Evolutionary conservation across 208 protist species (phyloP), one percentile per base, ranked within the genome.

Genomic region (Trypanosoma vivax): DNA sequence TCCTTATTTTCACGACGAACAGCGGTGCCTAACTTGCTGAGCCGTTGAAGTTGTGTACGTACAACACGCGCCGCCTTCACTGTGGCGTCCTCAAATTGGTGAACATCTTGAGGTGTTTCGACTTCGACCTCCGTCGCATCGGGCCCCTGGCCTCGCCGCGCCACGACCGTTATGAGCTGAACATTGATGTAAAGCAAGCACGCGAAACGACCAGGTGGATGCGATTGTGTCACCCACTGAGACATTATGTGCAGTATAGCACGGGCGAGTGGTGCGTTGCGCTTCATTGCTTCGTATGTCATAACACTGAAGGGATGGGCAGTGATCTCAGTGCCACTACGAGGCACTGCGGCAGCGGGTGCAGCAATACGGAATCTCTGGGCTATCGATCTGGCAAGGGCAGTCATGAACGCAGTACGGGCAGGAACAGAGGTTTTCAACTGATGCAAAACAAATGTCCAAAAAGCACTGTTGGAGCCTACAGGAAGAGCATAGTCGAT

Each of bases 261-360:
- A 13, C 83, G 77, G 11, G 83, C 63, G 7, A 94, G 72, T 21
- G 80, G 64, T 16, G 83, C 72, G 60, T 80, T 90, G 38, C 88
- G 88, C 63, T 90, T 91, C 74, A 94, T 83, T 34, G 83, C 69
- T 45, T 94, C 88, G 61, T 88, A 94, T 55, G 86, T 69, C 81
- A 91, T 88, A 25, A 94, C 78, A 5, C 77, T 60, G 56, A 94
- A 94, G 21, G 90, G 47, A 41, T 87, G 79, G 14, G 73, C 80
- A 18, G 83, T 92, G 14, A 59, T 45, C 39, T 81, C 79, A 14
- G 55, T 49, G 25, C 78, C 83, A 56, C 70, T 60, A 28, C 67
- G 43, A 40, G 64, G 46, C 7, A 94, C 41, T 21, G 79, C 83
- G n/a, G 85, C 74, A 3, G 67, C 79, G 0, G 88, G 88, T 5